These are phyloP conservation scores for Pichiaceae sp. DNA, from an alignment of 1,139 yeast species.

Conservation along the genomic window DNA sequence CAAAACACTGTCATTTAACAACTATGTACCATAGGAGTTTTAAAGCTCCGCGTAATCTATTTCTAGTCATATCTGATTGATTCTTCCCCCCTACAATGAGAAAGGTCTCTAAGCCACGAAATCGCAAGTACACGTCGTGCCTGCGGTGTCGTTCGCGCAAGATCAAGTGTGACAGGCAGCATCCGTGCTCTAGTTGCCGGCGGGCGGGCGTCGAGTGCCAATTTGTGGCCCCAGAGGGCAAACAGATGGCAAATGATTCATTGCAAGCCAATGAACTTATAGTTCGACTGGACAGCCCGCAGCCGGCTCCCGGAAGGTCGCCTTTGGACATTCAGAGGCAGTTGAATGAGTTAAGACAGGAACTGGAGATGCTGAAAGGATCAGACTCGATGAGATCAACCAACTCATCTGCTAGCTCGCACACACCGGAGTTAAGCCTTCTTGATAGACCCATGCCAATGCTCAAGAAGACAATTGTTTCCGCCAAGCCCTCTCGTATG, in stretches of 20 bases:
- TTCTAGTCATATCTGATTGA: too few species aligned
- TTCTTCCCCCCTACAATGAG: slow-evolving; percentile 1
- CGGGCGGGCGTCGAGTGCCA: background rate
- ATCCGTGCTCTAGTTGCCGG: slow-evolving; percentile 11
- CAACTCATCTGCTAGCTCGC: too few species aligned
- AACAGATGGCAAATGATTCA: background rate
- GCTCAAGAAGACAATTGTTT: background rate
- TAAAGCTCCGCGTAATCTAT: too few species aligned
- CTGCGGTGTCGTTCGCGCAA: slow-evolving; percentile 8
- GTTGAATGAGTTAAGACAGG: background rate
- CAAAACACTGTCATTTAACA: too few species aligned
- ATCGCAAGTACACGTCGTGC: slow-evolving; percentile 9
- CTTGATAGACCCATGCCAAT: background rate
- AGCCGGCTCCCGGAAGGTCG: too few species aligned
- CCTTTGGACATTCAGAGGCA: too few species aligned
- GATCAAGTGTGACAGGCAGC: slow-evolving; percentile 10
- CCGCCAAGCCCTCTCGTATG: slow-evolving; percentile 3
- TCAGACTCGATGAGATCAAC: too few species aligned
- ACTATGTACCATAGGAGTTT: too few species aligned
- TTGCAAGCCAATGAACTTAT: background rate
- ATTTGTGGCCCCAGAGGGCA: background rate
- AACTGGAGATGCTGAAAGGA: background rate
- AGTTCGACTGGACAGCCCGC: background rate
- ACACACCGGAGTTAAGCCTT: too few species aligned
- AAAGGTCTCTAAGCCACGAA: slow-evolving; percentile 9